Conservation (phyloP, 2,329 filamentous ascomycete species). For the Lecanosticta acicola region DNA sequence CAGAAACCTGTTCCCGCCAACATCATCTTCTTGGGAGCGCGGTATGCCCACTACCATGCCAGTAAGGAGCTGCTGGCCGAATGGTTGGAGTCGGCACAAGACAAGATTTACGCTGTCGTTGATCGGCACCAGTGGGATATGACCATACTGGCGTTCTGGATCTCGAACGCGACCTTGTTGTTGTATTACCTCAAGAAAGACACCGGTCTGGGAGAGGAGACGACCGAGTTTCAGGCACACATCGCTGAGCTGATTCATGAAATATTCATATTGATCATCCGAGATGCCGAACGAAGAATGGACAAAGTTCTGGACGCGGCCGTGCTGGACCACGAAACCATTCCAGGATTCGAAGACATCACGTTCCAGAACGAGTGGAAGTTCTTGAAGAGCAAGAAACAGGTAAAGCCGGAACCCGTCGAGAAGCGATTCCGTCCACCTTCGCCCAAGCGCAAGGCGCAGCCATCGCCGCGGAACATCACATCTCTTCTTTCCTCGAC, state of each 20-base stretch:
- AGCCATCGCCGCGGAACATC: constrained; percentile 88
- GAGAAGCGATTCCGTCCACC: constrained; percentile 90
- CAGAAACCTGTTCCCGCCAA: constrained; percentile 98
- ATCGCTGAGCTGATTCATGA: constrained; percentile 94
- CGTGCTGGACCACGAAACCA: constrained; percentile 97
- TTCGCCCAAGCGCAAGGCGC: constrained; percentile 85
- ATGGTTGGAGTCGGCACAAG: constrained; percentile 79
- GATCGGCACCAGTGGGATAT: constrained; percentile 97
- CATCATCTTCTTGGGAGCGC: constrained; percentile 88
- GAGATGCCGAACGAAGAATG: constrained; percentile 89
- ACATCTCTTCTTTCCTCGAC: constrained; percentile 93
- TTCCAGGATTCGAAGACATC: constrained; percentile 93
- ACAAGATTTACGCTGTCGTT: constrained; percentile 96
- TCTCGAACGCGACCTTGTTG: constrained; percentile 92
- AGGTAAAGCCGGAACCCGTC: constrained; percentile 78
- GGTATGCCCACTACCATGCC: constrained; percentile 95
- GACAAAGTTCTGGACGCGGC: constrained; percentile 91
- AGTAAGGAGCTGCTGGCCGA: constrained; percentile 76
- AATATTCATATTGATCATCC: constrained; percentile 95
- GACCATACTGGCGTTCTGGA: constrained; percentile 98
- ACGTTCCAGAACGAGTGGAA: constrained; percentile 99
- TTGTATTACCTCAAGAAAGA: constrained; percentile 97
- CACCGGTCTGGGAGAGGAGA: constrained; percentile 69
- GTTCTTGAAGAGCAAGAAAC: constrained; percentile 84
- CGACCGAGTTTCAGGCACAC: constrained; percentile 83